Percentiles rank a stretch among this genome's conserved stretches.
Conservation (phyloP, 176 grass and related monocot genomes). For the Paspalum vaginatum region DNA sequence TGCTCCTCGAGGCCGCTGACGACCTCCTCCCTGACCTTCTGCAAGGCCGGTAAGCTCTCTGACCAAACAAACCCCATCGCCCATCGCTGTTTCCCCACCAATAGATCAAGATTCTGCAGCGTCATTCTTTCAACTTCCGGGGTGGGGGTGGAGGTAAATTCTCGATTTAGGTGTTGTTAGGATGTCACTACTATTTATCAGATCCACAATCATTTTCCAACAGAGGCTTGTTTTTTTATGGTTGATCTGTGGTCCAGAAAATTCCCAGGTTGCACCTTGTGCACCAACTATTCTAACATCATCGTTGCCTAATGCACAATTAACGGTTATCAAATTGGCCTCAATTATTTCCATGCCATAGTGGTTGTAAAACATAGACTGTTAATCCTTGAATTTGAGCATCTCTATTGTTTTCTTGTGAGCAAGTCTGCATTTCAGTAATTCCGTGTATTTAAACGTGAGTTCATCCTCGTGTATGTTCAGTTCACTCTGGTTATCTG, state of each 20-base stretch:
- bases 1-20: constrained; percentile 80
- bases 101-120: constrained; percentile 7
- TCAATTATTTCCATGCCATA: neutral
- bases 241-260: neutral
- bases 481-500: neutral
- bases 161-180: neutral
- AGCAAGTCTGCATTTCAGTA: neutral
- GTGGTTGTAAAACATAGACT: neutral
- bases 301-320: neutral
- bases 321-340: neutral
- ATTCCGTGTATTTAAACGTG: neutral
- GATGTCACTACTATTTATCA: neutral
- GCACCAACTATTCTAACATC: neutral
- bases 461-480: neutral
- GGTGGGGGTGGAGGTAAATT: neutral
- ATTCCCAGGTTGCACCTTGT: neutral
- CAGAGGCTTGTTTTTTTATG: neutral
- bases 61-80: neutral
- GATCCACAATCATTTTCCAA: neutral
- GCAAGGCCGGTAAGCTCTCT: constrained; percentile 55
- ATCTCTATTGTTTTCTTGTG: neutral
- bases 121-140: neutral
- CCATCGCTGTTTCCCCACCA: neutral
- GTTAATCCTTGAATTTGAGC: neutral
- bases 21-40: constrained; percentile 75